Evolutionary conservation across 1,139 yeast genomes (phyloP).

Genomic region (Zygotorulaspora mrakii): DNA sequence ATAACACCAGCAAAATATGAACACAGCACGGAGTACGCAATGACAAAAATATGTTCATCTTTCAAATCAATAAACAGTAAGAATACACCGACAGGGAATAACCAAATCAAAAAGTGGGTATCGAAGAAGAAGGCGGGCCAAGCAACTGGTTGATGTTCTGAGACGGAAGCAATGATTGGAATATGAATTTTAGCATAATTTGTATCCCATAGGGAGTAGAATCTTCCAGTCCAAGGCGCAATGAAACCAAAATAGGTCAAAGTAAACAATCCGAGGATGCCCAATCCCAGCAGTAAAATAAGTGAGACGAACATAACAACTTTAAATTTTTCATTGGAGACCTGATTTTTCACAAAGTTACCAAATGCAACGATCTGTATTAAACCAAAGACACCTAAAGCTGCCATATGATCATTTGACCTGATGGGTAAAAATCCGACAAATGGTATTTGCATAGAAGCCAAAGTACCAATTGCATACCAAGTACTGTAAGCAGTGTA

Average conservation of each 20-base stretch:
- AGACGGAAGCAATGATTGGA: slow-evolving; percentile 97
- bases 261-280: slow-evolving; percentile 66
- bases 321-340: slow-evolving; percentile 72
- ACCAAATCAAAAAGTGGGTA: slow-evolving; percentile 88
- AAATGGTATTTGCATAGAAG: slow-evolving; percentile 98
- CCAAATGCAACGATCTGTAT: slow-evolving; percentile 88
- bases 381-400: slow-evolving; percentile 94
- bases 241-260: slow-evolving; percentile 89
- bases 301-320: slow-evolving; percentile 64
- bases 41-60: slow-evolving; percentile 89
- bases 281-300: slow-evolving; percentile 52
- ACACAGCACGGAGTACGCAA: slow-evolving; percentile 85
- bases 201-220: slow-evolving; percentile 97
- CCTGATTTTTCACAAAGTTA: slow-evolving; percentile 69
- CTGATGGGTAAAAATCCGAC: slow-evolving; percentile 96
- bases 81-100: slow-evolving; percentile 97
- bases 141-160: slow-evolving; percentile 99
- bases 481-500: slow-evolving; percentile 94
- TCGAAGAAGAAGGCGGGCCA: slow-evolving; percentile 99
- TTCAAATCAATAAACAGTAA: slow-evolving; percentile 82
- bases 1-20: slow-evolving; percentile 98
- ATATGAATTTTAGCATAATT: slow-evolving; percentile 96
- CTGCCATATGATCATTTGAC: slow-evolving; percentile 98
- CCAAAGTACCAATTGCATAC: slow-evolving; percentile 94
- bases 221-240: slow-evolving; percentile 99